Evolutionary conservation across 805 yeast genomes (phyloP), one percentile per base, ranked within the genome.

Genomic region (Kluyveromyces aestuarii): DNA sequence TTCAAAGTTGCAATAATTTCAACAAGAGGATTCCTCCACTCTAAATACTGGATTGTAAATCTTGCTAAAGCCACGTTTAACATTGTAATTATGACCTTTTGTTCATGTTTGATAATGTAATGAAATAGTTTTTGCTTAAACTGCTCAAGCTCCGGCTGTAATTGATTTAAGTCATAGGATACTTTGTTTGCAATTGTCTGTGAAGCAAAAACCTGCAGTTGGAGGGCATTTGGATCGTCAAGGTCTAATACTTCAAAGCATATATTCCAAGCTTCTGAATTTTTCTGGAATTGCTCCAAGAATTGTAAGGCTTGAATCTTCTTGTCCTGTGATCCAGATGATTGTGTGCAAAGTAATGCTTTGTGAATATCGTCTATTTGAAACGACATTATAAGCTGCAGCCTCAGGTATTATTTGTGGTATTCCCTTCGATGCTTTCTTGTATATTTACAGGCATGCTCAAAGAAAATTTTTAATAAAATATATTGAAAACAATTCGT

Each of bases 111-210:
- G 1, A 53, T 46, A n/a, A 58, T 40, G 11, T 73, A 63, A 10
- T 73, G 69, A 27, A 93, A 67, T 43, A 90, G 61, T 1, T 89
- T 78, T 48, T 79, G 77, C 60, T 88, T 87, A 50, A 93, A 73
- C n/a, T 74, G 76, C 16, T 67, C 56, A 46, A 81, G 66, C n/a
- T 80, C 72, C 5, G 73, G 76, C 21, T 67, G 71, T 6, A 93
- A 68, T 66, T 93, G 98, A 47, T 75, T 71, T 54, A 91, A 71
- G 66, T 93, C 98, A 64, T 87, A 90, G 11, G 86, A 84, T 46
- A 88, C 77, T 58, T 77, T 90, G 41, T 90, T 82, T 52, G 96
- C 73, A 52, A 93, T 69, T 0, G 99, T 93, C 64, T 95, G 99
- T 0, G 97, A 84, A 14, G 91, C 84, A 70, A 95, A 93, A 58